phyloP scores from a whole-genome alignment of 352 stramenopile species.

The Halophytophthora polymorphica region DNA sequence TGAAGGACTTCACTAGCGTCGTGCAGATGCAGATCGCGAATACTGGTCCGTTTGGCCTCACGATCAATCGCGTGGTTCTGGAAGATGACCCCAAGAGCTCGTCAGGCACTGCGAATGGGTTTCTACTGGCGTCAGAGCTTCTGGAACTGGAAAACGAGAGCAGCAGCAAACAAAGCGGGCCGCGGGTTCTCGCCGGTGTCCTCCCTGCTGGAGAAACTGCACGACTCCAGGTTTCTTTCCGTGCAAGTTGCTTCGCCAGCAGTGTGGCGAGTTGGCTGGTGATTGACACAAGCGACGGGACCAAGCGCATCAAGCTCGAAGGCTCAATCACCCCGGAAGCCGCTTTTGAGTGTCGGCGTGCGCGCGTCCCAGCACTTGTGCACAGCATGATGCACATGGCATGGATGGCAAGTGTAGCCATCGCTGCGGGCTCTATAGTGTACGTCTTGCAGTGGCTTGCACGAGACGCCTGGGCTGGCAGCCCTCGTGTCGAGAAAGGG shows the following conservation, averaged over 20 bases:
- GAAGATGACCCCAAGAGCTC: conserved; percentile 1
- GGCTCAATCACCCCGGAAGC: conserved; percentile 21
- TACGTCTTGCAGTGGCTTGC: conserved; percentile 5
- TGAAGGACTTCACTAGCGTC: conserved; percentile 15
- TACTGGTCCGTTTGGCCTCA: conserved; percentile 18
- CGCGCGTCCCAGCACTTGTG: conserved; percentile 10
- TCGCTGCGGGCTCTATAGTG: conserved; percentile 9
- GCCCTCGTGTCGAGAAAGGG: not conserved
- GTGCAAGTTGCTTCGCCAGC: conserved; percentile 22
- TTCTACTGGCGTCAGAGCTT: conserved; percentile 13
- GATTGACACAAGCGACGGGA: conserved; percentile 24
- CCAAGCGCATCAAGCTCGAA: conserved; percentile 25
- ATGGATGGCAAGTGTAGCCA: conserved; percentile 16
- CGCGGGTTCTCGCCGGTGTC: conserved; percentile 5
- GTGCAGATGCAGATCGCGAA: conserved; percentile 23
- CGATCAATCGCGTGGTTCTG: conserved; percentile 13
- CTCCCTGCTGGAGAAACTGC: conserved; percentile 12
- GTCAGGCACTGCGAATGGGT: conserved; percentile 6
- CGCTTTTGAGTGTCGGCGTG: conserved; percentile 30
- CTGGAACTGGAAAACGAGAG: not conserved
- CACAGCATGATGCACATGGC: conserved; percentile 3
- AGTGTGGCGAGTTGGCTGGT: conserved; percentile 22
- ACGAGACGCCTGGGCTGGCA: conserved; percentile 14
- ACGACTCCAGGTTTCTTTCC: conserved; percentile 19
- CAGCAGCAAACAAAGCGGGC: not conserved